These are phyloP conservation scores for Amesomyces nigricolor DNA, from an alignment of 2,329 filamentous ascomycete species.

Conservation along the genomic window DNA sequence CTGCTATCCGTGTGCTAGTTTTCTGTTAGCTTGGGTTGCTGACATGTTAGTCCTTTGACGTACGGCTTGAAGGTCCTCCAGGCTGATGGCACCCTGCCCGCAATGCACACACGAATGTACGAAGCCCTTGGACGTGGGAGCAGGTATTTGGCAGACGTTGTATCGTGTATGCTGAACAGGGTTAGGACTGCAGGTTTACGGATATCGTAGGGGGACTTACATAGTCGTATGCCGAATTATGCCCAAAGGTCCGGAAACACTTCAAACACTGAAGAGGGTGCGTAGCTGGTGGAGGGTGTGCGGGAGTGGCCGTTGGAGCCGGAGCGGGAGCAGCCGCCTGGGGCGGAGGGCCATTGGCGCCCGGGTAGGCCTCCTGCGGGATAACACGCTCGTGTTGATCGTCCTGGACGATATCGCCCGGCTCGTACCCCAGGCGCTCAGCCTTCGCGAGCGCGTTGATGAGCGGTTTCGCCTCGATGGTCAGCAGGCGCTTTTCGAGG, in stretches of 20 bases:
- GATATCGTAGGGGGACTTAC: constrained; percentile 12
- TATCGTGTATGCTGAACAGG: constrained; percentile 20
- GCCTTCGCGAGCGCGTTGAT: constrained; percentile 53
- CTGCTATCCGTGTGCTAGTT: constrained; percentile 36
- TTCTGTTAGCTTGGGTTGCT: constrained; percentile 2
- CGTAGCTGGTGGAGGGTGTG: not conserved
- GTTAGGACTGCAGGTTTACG: not conserved
- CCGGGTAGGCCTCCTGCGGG: constrained; percentile 27
- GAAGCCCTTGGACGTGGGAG: constrained; percentile 21
- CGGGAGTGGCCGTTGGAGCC: not conserved
- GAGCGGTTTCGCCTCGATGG: constrained; percentile 49
- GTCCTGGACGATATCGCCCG: constrained; percentile 44
- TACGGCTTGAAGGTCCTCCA: constrained; percentile 16
- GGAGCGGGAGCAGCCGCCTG: not conserved
- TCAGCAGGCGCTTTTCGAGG: constrained; percentile 46
- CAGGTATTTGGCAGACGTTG: constrained; percentile 20
- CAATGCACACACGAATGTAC: constrained; percentile 22
- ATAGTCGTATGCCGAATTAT: constrained; percentile 20
- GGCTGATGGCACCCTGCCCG: constrained; percentile 21
- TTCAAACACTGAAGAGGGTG: constrained; percentile 21
- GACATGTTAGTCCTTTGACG: constrained; percentile 1
- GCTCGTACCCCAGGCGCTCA: constrained; percentile 52
- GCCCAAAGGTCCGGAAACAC: constrained; percentile 26
- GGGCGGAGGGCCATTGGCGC: constrained; percentile 5
- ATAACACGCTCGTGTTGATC: constrained; percentile 36